phyloP scores from a whole-genome alignment of 306 rosid genomes.

The Cicer arietinum region DNA sequence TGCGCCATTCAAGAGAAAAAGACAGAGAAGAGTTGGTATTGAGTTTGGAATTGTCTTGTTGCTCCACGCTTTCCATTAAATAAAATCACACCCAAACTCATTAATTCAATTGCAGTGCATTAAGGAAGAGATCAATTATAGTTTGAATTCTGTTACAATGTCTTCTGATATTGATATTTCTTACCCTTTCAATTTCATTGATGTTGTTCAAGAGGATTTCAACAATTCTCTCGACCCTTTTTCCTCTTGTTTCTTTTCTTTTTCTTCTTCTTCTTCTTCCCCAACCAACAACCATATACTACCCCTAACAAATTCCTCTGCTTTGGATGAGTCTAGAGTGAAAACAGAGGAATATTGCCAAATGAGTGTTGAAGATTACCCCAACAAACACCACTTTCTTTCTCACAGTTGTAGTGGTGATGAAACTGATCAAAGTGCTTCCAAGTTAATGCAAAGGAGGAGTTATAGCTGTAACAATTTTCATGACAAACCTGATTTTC shows the following conservation, averaged over 20 bases:
- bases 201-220: constrained; percentile 45
- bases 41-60: constrained; percentile 4
- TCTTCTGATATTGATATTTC: constrained; percentile 70
- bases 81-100: neutral
- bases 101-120: neutral
- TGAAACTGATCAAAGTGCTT: constrained; percentile 47
- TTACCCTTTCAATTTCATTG: constrained; percentile 53
- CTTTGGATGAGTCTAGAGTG: constrained; percentile 47
- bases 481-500: constrained; percentile 53
- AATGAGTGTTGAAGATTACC: constrained; percentile 41
- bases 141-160: constrained; percentile 52
- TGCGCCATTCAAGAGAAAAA: constrained; percentile 2
- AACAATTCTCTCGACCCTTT: constrained; percentile 43
- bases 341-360: constrained; percentile 59
- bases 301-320: constrained; percentile 40
- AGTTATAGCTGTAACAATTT: constrained; percentile 65
- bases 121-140: constrained; percentile 1
- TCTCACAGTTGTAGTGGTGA: constrained; percentile 46
- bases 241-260: constrained; percentile 43
- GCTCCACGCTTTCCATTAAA: neutral
- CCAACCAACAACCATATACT: constrained; percentile 42
- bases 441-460: constrained; percentile 73
- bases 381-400: constrained; percentile 30
- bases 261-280: constrained; percentile 59
- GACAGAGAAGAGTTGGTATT: neutral